phyloP scores from a whole-genome alignment of 352 stramenopile genomes.

The Pythium rishiriense region DNA sequence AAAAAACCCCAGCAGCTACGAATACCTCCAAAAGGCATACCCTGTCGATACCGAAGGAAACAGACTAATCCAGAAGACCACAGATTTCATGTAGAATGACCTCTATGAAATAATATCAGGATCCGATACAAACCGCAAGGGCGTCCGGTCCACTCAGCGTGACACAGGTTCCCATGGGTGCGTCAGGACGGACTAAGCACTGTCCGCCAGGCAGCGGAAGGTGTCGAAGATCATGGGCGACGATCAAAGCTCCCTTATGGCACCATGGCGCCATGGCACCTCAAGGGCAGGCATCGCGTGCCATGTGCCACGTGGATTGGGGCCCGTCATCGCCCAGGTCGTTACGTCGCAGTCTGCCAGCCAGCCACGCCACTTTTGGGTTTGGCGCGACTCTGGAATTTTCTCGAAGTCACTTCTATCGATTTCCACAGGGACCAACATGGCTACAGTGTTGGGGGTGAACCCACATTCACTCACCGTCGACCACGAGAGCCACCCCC shows the following conservation, averaged over 20 bases:
- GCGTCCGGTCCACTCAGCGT: not conserved
- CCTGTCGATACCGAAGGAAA: constrained; percentile 14
- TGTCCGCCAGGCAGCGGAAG: too few relatives aligned
- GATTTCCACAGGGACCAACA: constrained; percentile 17
- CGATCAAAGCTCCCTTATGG: too few relatives aligned
- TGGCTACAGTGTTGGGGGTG: constrained; percentile 18
- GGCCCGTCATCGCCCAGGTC: not conserved
- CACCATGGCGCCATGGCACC: too few relatives aligned
- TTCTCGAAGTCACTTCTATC: constrained; percentile 28
- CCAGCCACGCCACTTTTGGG: not conserved
- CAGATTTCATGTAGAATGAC: not conserved
- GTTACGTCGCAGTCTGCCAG: constrained; percentile 1
- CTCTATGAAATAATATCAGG: constrained; percentile 1
- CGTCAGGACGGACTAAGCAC: too few relatives aligned
- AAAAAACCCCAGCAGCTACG: constrained; percentile 10
- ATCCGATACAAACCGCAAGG: constrained; percentile 14
- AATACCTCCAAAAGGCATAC: constrained; percentile 12
- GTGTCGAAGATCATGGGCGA: too few relatives aligned
- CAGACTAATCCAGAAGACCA: constrained; percentile 7
- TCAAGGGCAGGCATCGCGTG: too few relatives aligned
- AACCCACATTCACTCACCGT: not conserved
- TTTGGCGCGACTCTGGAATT: constrained; percentile 15
- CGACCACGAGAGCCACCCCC: not conserved
- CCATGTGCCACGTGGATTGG: not conserved
- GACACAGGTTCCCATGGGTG: too few relatives aligned